phyloP scores from a whole-genome alignment of 2,329 filamentous ascomycete genomes.

The Botrytis tulipae region DNA sequence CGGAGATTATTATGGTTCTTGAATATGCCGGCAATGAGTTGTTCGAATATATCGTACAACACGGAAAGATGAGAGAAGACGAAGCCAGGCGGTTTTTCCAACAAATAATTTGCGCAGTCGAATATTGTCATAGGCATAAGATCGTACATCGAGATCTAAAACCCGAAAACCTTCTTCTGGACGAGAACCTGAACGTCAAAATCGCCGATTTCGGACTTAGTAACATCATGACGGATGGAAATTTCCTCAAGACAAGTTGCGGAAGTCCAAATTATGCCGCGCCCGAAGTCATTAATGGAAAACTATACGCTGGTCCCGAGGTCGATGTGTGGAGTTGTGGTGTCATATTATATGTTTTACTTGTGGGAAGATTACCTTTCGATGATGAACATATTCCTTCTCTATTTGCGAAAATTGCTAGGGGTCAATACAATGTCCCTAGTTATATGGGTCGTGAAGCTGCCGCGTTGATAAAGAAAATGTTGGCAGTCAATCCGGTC shows the following conservation, averaged over 20 bases:
- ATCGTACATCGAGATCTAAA: slow-evolving; percentile 98
- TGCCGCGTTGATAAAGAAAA: slow-evolving; percentile 78
- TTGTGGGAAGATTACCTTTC: slow-evolving; percentile 84
- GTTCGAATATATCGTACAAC: slow-evolving; percentile 96
- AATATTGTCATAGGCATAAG: slow-evolving; percentile 98
- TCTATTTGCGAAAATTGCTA: slow-evolving; percentile 95
- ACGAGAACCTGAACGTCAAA: slow-evolving; percentile 96
- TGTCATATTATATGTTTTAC: slow-evolving; percentile 81
- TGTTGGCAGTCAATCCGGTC: slow-evolving; percentile 93
- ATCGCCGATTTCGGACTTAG: slow-evolving; percentile 98
- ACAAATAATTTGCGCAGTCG: slow-evolving; percentile 97
- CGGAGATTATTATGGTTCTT: slow-evolving; percentile 98
- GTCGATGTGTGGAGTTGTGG: slow-evolving; percentile 98
- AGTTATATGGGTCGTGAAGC: slow-evolving; percentile 87
- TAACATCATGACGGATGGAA: slow-evolving; percentile 99
- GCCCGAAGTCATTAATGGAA: slow-evolving; percentile 95
- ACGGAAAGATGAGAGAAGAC: slow-evolving; percentile 85
- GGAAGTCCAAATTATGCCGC: slow-evolving; percentile 98
- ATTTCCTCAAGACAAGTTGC: slow-evolving; percentile 97
- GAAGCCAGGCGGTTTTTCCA: slow-evolving; percentile 98
- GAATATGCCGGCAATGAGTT: slow-evolving; percentile 96
- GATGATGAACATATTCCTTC: slow-evolving; percentile 98
- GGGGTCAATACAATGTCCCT: slow-evolving; percentile 89
- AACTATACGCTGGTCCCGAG: slow-evolving; percentile 94
- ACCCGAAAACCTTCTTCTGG: slow-evolving; percentile 92